Percentiles rank a stretch among this genome's conserved stretches.
Evolutionary conservation across 441 rosid species (phyloP).

Genomic region (Hura crepitans): DNA sequence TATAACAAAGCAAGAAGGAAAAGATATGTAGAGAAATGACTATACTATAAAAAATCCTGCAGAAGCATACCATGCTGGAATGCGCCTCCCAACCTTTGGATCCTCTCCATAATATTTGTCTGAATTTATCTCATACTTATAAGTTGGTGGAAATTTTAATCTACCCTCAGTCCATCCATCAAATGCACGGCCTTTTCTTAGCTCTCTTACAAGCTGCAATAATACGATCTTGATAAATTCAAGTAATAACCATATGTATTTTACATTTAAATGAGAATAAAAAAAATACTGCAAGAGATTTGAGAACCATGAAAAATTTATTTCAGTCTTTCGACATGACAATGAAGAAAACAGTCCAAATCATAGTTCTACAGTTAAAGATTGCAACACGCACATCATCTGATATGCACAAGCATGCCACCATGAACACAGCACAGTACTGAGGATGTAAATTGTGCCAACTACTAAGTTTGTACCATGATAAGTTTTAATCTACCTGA

Average conservation of each 20-base stretch:
- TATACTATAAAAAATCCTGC: not conserved
- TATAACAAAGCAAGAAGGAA: not conserved
- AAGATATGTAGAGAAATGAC: not conserved
- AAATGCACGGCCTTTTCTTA: slow-evolving; percentile 61
- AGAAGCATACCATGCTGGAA: slow-evolving; percentile 75
- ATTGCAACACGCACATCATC: not conserved
- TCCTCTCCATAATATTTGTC: slow-evolving; percentile 72
- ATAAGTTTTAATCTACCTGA: slow-evolving; percentile 49
- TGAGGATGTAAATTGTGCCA: not conserved
- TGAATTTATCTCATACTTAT: slow-evolving; percentile 74
- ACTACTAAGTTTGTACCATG: slow-evolving; percentile 2
- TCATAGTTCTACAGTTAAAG: not conserved
- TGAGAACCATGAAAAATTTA: not conserved
- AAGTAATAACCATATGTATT: slow-evolving; percentile 12
- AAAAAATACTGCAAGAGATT: not conserved
- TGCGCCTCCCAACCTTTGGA: slow-evolving; percentile 70
- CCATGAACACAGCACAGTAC: not conserved
- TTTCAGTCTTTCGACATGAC: slow-evolving; percentile 9
- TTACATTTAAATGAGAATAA: slow-evolving; percentile 4
- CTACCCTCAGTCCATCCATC: slow-evolving; percentile 90
- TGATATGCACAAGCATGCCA: not conserved
- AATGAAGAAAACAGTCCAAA: not conserved
- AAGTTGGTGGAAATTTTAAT: slow-evolving; percentile 76
- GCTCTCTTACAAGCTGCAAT: slow-evolving; percentile 63
- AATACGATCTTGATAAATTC: slow-evolving; percentile 16